phyloP scores from a whole-genome alignment of 805 yeast species.

The Candida oleophila region DNA sequence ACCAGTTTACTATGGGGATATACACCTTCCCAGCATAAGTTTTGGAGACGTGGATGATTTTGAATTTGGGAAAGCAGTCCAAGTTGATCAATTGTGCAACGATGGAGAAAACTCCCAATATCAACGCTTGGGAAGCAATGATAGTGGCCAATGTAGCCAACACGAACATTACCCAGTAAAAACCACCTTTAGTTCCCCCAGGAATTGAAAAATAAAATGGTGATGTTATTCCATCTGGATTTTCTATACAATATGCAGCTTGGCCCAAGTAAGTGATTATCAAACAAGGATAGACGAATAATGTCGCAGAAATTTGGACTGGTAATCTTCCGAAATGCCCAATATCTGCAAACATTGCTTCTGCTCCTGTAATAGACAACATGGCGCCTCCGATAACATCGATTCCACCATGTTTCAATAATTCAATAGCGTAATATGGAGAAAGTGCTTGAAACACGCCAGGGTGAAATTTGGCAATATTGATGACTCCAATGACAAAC shows the following conservation, averaged over 20 bases:
- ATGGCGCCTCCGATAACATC: constrained; percentile 50
- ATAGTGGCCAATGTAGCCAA: constrained; percentile 55
- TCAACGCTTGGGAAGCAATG: constrained; percentile 61
- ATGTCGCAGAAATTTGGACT: constrained; percentile 45
- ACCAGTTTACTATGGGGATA: constrained; percentile 50
- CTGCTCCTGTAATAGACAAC: constrained; percentile 58
- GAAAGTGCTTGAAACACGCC: constrained; percentile 46
- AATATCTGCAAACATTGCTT: constrained; percentile 65
- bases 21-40: constrained; percentile 49
- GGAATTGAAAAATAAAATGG: constrained; percentile 53
- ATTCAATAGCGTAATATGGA: constrained; percentile 51
- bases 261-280: constrained; percentile 58
- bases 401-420: constrained; percentile 37
- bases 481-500: constrained; percentile 45
- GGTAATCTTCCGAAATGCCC: constrained; percentile 55
- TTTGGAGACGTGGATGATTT: constrained; percentile 44
- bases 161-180: constrained; percentile 52
- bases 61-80: constrained; percentile 54
- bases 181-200: constrained; percentile 42
- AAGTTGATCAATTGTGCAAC: constrained; percentile 51
- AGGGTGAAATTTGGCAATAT: constrained; percentile 42
- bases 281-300: constrained; percentile 52
- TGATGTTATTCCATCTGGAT: constrained; percentile 40
- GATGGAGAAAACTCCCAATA: constrained; percentile 54
- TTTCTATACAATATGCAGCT: constrained; percentile 44